phyloP scores from a whole-genome alignment of 2,329 filamentous ascomycete genomes.

The Pochonia chlamydosporia region DNA sequence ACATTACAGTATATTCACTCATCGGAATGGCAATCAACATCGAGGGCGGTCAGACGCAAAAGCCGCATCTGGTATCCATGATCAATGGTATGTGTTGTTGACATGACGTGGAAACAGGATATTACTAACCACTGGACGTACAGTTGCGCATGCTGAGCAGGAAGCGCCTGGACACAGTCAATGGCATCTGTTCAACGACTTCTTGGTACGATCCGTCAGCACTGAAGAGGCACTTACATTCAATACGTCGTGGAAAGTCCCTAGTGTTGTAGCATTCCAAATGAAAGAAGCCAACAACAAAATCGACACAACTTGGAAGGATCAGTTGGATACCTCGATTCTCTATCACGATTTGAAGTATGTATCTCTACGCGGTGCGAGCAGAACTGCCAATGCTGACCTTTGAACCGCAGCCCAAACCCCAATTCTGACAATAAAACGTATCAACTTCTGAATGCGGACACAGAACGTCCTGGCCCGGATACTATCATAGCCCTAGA shows the following conservation, averaged over 20 bases:
- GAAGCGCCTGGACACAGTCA: conserved; percentile 56
- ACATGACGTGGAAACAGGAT: not conserved
- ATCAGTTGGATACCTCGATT: conserved; percentile 74
- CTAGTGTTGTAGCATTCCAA: conserved; percentile 83
- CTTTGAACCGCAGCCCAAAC: conserved; percentile 30
- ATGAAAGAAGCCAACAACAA: conserved; percentile 73
- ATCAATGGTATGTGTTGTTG: conserved; percentile 61
- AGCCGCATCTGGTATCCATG: conserved; percentile 85
- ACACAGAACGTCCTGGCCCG: conserved; percentile 60
- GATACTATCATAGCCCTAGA: conserved; percentile 82
- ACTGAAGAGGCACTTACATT: conserved; percentile 84
- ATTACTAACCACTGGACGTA: conserved; percentile 5
- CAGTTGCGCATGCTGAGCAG: conserved; percentile 61
- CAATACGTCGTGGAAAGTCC: conserved; percentile 86
- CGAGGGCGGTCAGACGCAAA: conserved; percentile 76
- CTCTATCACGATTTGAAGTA: conserved; percentile 67
- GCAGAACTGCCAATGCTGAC: conserved; percentile 9
- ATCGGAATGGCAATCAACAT: conserved; percentile 88
- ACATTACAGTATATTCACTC: conserved; percentile 84
- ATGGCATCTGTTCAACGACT: conserved; percentile 98
- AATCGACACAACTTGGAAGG: conserved; percentile 83
- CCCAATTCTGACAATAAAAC: conserved; percentile 35
- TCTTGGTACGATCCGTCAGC: conserved; percentile 75
- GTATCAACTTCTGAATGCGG: conserved; percentile 52
- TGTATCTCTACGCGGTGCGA: conserved; percentile 14